These are phyloP conservation scores for Auriculariales sp. DNA, from an alignment of 768 basidiomycete genomes.

Conservation along the genomic window DNA sequence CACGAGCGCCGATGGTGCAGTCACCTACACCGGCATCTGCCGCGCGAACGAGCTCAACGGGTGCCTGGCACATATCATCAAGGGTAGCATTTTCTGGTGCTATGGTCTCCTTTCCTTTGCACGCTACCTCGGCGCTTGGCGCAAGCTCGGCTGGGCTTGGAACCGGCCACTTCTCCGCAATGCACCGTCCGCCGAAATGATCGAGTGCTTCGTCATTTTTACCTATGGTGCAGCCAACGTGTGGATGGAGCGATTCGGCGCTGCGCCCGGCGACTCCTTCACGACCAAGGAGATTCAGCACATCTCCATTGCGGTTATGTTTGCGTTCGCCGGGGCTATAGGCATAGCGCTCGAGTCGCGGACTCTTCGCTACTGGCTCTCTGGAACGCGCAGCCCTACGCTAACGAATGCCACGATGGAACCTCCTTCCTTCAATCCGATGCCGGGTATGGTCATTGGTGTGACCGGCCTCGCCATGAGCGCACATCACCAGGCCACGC, in stretches of 20 bases:
- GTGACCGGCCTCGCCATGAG: conserved; percentile 89
- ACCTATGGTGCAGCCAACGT: conserved; percentile 81
- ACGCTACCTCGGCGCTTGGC: conserved; percentile 86
- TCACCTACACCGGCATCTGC: conserved; percentile 79
- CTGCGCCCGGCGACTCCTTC: conserved; percentile 63
- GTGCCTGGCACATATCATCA: conserved; percentile 85
- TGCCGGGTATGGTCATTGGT: conserved; percentile 87
- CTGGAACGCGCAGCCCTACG: conserved; percentile 11
- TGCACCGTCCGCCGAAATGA: conserved; percentile 53
- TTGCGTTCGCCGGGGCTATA: conserved; percentile 82
- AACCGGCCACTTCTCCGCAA: conserved; percentile 34
- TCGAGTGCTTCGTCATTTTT: conserved; percentile 73
- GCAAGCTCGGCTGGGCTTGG: conserved; percentile 91
- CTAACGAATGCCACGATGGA: conserved; percentile 30
- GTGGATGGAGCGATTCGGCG: conserved; percentile 96
- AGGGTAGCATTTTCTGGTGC: conserved; percentile 85
- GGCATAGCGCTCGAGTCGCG: conserved; percentile 85
- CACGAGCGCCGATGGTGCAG: conserved; percentile 53
- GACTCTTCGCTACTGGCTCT: conserved; percentile 57
- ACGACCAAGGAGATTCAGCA: conserved; percentile 89
- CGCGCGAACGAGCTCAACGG: conserved; percentile 64
- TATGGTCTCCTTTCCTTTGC: conserved; percentile 82
- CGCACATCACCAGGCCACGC: conserved; percentile 77
- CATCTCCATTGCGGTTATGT: conserved; percentile 91
- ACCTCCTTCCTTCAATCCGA: conserved; percentile 79